phyloP scores from a whole-genome alignment of 352 stramenopile genomes.

The Pythium brassicae region DNA sequence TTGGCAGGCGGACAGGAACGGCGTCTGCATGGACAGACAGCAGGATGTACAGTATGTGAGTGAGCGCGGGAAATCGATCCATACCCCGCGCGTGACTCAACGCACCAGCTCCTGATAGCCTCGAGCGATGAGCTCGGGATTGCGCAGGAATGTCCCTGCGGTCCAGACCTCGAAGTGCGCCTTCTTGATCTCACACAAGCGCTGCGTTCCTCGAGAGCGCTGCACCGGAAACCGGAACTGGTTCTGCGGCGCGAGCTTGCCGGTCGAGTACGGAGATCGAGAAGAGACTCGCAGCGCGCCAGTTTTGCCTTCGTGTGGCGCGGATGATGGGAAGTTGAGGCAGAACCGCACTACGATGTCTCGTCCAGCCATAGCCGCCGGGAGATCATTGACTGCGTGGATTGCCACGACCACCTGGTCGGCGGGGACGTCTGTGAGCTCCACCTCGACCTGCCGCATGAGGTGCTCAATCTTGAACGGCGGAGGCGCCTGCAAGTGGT shows the following conservation, averaged over 20 bases:
- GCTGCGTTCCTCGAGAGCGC: constrained; percentile 56
- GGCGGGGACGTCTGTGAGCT: constrained; percentile 35
- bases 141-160: constrained; percentile 51
- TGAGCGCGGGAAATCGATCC: not conserved
- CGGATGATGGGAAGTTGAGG: constrained; percentile 56
- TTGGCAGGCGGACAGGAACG: constrained; percentile 47
- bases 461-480: constrained; percentile 34
- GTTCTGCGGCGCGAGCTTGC: constrained; percentile 19
- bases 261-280: constrained; percentile 22
- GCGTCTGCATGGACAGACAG: constrained; percentile 19
- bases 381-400: constrained; percentile 37
- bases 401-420: constrained; percentile 54
- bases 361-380: constrained; percentile 28
- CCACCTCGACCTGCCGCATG: constrained; percentile 35
- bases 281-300: constrained; percentile 26
- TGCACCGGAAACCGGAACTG: constrained; percentile 47
- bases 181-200: constrained; percentile 83
- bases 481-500: constrained; percentile 47
- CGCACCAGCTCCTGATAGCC: constrained; percentile 67
- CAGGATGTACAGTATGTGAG: not conserved
- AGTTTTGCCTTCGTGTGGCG: constrained; percentile 61
- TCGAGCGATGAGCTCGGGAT: constrained; percentile 58
- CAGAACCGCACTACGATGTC: constrained; percentile 73
- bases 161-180: constrained; percentile 75
- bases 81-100: not conserved